These are phyloP conservation scores for Boletus speciosus DNA, from an alignment of 768 basidiomycete genomes.

Conservation along the genomic window DNA sequence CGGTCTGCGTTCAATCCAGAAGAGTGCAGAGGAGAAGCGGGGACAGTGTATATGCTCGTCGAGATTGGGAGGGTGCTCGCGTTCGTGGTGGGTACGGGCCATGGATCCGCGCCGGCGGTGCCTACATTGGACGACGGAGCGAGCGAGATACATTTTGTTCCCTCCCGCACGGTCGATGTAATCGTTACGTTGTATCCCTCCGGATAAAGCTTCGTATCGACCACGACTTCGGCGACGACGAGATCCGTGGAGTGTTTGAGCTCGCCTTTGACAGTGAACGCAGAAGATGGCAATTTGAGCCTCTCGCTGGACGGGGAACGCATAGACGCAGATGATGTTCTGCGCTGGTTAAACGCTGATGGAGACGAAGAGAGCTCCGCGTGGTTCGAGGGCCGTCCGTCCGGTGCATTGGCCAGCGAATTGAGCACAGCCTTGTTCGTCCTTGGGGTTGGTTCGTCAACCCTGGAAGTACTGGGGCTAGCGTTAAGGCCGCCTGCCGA, in stretches of 20 bases:
- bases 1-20: conserved; percentile 54
- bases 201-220: conserved; percentile 79
- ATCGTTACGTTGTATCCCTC: conserved; percentile 63
- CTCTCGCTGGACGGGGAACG: conserved; percentile 36
- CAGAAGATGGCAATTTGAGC: conserved; percentile 40
- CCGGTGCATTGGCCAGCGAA: conserved; percentile 15
- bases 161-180: conserved; percentile 41
- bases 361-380: conserved; percentile 25
- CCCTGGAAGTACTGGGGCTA: conserved; percentile 14
- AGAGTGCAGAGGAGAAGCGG: conserved; percentile 78
- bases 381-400: conserved; percentile 9
- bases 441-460: conserved; percentile 39
- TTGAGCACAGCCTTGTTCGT: conserved; percentile 38
- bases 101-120: neutral
- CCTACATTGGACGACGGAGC: conserved; percentile 14
- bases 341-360: conserved; percentile 14
- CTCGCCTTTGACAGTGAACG: conserved; percentile 61
- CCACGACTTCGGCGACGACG: conserved; percentile 71
- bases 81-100: neutral
- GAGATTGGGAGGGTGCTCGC: conserved; percentile 46
- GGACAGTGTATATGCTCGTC: conserved; percentile 68
- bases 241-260: conserved; percentile 63
- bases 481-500: conserved; percentile 10
- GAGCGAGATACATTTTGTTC: conserved; percentile 36
- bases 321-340: conserved; percentile 24